Evolutionary conservation across 2,329 filamentous ascomycete species (phyloP).

Genomic region (Aspergillus intermedius): DNA sequence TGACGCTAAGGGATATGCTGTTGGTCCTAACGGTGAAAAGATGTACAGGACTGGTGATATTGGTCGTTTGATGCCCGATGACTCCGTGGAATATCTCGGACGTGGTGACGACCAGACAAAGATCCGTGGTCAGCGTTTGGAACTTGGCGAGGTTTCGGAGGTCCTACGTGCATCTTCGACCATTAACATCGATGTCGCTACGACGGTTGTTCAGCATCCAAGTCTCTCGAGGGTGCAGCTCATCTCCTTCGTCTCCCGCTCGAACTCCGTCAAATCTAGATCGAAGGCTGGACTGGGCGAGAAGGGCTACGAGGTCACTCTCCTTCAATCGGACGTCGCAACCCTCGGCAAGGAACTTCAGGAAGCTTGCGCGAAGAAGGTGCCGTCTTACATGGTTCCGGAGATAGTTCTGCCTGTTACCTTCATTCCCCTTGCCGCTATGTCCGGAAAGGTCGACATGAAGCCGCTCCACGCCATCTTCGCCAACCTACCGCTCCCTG

Average conservation of each 20-base stretch:
- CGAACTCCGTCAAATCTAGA: slow-evolving; percentile 5
- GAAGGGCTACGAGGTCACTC: slow-evolving; percentile 7
- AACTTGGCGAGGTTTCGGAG: slow-evolving; percentile 63
- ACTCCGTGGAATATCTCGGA: slow-evolving; percentile 65
- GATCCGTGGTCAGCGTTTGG: slow-evolving; percentile 72
- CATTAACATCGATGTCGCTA: slow-evolving; percentile 19
- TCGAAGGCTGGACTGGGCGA: slow-evolving; percentile 6
- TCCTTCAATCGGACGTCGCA: slow-evolving; percentile 14
- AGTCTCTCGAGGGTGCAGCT: slow-evolving; percentile 21
- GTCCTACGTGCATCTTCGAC: slow-evolving; percentile 19
- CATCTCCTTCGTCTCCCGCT: slow-evolving; percentile 19
- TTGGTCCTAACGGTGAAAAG: slow-evolving; percentile 23
- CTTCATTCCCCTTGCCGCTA: slow-evolving; percentile 20
- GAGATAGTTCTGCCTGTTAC: slow-evolving; percentile 21
- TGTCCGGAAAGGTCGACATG: slow-evolving; percentile 28
- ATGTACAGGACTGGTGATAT: slow-evolving; percentile 79
- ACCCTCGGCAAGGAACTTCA: slow-evolving; percentile 19
- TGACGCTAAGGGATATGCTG: slow-evolving; percentile 18
- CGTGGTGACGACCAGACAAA: slow-evolving; percentile 78
- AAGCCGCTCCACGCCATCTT: slow-evolving; percentile 26
- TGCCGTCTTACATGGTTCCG: slow-evolving; percentile 24
- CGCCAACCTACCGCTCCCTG: slow-evolving; percentile 16
- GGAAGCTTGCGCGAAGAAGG: slow-evolving; percentile 17
- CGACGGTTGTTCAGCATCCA: slow-evolving; percentile 25
- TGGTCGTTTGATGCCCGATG: slow-evolving; percentile 69